Evolutionary conservation across 2,329 filamentous ascomycete genomes (phyloP).

Genomic region (Colletotrichum sp.): DNA sequence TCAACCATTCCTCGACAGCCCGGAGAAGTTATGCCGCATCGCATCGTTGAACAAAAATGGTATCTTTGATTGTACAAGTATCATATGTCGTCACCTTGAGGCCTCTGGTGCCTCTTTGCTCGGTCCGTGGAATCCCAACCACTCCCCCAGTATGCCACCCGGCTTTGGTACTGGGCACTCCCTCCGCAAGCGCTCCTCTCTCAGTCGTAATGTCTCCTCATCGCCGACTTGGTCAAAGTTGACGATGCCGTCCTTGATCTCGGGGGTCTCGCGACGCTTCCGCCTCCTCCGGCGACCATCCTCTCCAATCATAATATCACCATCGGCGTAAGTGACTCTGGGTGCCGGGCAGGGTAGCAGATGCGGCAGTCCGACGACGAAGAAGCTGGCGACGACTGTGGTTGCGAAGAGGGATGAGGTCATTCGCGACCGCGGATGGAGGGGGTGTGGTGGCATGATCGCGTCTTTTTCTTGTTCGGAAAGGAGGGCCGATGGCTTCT

Average conservation of each 20-base stretch:
- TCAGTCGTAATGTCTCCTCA: slow-evolving; percentile 34
- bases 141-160: slow-evolving; percentile 74
- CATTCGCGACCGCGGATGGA: slow-evolving; percentile 91
- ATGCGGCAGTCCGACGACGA: slow-evolving; percentile 91
- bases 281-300: slow-evolving; percentile 50
- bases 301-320: slow-evolving; percentile 52
- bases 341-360: slow-evolving; percentile 89
- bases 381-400: slow-evolving; percentile 87
- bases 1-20: background rate
- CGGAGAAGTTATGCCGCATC: background rate
- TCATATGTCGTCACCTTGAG: slow-evolving; percentile 8
- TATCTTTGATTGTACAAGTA: slow-evolving; percentile 15
- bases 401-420: slow-evolving; percentile 94
- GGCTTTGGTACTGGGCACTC: slow-evolving; percentile 96
- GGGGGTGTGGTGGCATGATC: slow-evolving; percentile 76
- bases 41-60: background rate
- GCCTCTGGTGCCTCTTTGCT: slow-evolving; percentile 5
- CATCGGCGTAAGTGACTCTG: slow-evolving; percentile 76
- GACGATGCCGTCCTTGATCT: slow-evolving; percentile 51
- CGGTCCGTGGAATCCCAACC: slow-evolving; percentile 69
- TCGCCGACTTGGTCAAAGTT: slow-evolving; percentile 48
- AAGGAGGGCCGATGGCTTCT: background rate
- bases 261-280: slow-evolving; percentile 39
- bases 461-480: slow-evolving; percentile 6
- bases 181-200: slow-evolving; percentile 55